Conservation (phyloP, 345 rosid species). For the Tarenaya hassleriana region DNA sequence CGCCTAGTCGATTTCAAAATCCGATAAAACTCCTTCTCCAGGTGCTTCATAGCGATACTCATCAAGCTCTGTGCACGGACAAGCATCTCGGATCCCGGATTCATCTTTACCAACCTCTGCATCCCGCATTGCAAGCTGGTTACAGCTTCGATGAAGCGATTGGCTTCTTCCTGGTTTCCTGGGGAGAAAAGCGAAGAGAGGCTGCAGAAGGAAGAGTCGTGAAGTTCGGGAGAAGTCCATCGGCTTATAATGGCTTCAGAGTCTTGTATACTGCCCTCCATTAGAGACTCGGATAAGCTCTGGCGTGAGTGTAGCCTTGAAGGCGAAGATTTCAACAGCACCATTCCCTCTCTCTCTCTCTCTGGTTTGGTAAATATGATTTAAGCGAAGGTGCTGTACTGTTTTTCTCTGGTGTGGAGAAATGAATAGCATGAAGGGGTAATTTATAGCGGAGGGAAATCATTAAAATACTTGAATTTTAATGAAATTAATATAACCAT, state of each 20-base stretch:
- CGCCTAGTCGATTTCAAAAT: constrained; percentile 46
- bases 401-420: too few relatives aligned
- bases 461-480: too few relatives aligned
- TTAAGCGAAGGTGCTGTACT: too few relatives aligned
- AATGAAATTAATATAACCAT: too few relatives aligned
- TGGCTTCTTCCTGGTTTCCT: constrained; percentile 42
- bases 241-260: constrained; percentile 36
- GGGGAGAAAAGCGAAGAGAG: constrained; percentile 39
- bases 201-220: constrained; percentile 16
- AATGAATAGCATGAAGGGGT: too few relatives aligned
- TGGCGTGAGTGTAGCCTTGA: constrained; percentile 23
- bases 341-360: too few relatives aligned
- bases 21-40: constrained; percentile 61
- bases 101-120: constrained; percentile 34
- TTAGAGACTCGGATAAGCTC: constrained; percentile 47
- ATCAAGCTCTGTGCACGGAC: constrained; percentile 49
- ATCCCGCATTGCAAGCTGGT: constrained; percentile 54
- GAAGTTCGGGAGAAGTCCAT: constrained; percentile 31
- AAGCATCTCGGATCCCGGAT: constrained; percentile 41
- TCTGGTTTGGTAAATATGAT: too few relatives aligned
- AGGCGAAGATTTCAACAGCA: constrained; percentile 1
- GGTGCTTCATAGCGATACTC: constrained; percentile 55
- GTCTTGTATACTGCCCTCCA: constrained; percentile 42
- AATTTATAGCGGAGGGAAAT: too few relatives aligned
- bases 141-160: constrained; percentile 40